Percentiles rank a stretch among this genome's conserved stretches.
These are phyloP conservation scores for Ballota nigra DNA, from an alignment of 257 asterid species.

Conservation along the genomic window DNA sequence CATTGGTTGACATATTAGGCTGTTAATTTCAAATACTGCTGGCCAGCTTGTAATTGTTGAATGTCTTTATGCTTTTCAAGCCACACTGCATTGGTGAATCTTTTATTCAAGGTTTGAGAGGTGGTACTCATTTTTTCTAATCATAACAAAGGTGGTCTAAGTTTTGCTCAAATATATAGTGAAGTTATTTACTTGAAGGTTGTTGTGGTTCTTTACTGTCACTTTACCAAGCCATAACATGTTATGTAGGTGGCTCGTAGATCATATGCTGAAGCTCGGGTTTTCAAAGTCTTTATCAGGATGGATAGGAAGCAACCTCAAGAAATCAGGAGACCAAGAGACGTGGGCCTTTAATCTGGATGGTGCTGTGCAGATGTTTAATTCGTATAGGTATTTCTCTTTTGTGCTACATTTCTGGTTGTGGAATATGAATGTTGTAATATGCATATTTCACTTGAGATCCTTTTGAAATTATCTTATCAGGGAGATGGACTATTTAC, in stretches of 20 bases:
- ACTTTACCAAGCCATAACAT: constrained; percentile 14
- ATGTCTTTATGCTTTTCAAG: constrained; percentile 3
- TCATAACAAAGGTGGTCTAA: not conserved
- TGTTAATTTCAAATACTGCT: not conserved
- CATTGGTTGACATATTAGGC: not conserved
- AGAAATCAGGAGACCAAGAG: constrained; percentile 61
- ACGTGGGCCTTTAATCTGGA: constrained; percentile 87
- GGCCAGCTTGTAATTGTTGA: constrained; percentile 2
- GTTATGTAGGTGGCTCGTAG: constrained; percentile 81
- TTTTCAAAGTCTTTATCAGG: constrained; percentile 82
- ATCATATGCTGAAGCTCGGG: constrained; percentile 75
- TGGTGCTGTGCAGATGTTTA: constrained; percentile 86
- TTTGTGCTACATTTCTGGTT: not conserved
- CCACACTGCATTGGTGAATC: not conserved
- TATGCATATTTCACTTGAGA: not conserved
- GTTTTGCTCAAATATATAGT: not conserved
- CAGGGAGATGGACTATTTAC: constrained; percentile 80
- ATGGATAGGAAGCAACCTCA: constrained; percentile 95
- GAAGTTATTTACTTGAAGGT: not conserved
- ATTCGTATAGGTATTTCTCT: constrained; percentile 63
- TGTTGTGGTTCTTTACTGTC: constrained; percentile 8
- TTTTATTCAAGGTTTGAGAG: not conserved
- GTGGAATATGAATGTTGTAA: not conserved
- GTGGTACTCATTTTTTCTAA: not conserved
- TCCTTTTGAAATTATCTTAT: constrained; percentile 11